Conservation (phyloP, 768 basidiomycete species). For the Trametes cinnabarina region DNA sequence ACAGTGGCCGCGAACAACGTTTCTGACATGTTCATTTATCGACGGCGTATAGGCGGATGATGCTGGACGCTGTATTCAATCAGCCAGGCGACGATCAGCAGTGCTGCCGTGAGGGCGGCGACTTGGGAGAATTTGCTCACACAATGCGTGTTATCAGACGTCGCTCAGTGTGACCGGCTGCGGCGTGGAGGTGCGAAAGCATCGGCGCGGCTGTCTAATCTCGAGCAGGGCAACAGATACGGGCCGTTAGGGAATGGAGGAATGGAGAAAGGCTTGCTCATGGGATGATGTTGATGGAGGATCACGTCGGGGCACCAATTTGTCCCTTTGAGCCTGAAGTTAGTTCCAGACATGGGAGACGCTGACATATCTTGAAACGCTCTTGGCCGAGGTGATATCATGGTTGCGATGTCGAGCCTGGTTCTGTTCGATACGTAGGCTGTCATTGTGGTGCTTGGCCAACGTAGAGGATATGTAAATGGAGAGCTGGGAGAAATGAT, state of each 20-base stretch:
- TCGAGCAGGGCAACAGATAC: neutral
- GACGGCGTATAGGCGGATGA: neutral
- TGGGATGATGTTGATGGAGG: neutral
- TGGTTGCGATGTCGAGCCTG: no score
- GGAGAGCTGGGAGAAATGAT: no score
- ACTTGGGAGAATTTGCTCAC: neutral
- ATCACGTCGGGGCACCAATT: neutral
- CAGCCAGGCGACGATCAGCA: neutral
- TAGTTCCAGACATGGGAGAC: neutral
- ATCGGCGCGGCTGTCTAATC: slow-evolving; percentile 9
- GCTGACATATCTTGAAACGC: no score
- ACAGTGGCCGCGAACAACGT: neutral
- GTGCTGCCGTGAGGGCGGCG: neutral
- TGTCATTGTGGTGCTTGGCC: no score
- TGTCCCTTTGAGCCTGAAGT: neutral
- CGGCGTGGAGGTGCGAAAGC: slow-evolving; percentile 9
- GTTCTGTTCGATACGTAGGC: no score
- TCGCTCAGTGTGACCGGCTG: slow-evolving; percentile 3
- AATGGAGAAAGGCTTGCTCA: neutral
- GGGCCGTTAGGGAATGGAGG: neutral
- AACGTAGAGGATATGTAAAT: no score
- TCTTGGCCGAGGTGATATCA: no score
- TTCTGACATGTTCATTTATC: neutral
- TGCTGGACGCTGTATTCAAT: neutral
- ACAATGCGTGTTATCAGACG: neutral